phyloP scores from a whole-genome alignment of 768 basidiomycete genomes.

The Leccinum subtestaceum region DNA sequence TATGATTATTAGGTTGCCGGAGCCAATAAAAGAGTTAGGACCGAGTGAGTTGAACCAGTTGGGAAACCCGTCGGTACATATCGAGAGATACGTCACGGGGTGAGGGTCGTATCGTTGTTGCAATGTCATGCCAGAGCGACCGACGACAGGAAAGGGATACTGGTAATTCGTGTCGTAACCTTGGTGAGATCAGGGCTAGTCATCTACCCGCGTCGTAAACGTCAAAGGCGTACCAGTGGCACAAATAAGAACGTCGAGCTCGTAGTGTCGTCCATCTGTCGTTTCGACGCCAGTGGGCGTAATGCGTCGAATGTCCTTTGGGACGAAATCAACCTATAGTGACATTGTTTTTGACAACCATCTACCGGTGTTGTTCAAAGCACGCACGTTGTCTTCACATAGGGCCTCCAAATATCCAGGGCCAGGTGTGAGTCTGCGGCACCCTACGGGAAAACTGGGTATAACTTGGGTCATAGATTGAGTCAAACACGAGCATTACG shows the following conservation, averaged over 20 bases:
- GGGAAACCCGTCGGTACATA: constrained; percentile 65
- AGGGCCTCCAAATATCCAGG: constrained; percentile 68
- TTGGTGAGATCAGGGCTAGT: neutral
- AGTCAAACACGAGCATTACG: neutral
- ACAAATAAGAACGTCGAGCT: constrained; percentile 60
- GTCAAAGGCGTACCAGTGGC: constrained; percentile 44
- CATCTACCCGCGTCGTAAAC: neutral
- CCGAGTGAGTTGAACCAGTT: constrained; percentile 61
- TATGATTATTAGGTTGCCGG: constrained; percentile 51
- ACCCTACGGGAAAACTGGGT: constrained; percentile 56
- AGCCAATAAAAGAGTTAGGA: constrained; percentile 54
- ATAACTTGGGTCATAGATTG: constrained; percentile 31
- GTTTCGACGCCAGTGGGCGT: constrained; percentile 58
- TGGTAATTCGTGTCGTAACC: constrained; percentile 48
- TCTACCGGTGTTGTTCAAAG: neutral
- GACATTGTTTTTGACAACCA: neutral
- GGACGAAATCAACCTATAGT: constrained; percentile 43
- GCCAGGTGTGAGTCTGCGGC: constrained; percentile 64
- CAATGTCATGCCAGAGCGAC: constrained; percentile 51
- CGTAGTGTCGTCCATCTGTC: constrained; percentile 49
- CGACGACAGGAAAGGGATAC: constrained; percentile 50
- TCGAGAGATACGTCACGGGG: constrained; percentile 55
- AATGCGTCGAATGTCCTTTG: constrained; percentile 46
- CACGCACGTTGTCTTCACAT: constrained; percentile 51
- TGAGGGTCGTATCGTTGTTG: constrained; percentile 53